These are phyloP conservation scores for Coniochaeta pulveracea DNA, from an alignment of 2,329 filamentous ascomycete genomes.

Conservation along the genomic window DNA sequence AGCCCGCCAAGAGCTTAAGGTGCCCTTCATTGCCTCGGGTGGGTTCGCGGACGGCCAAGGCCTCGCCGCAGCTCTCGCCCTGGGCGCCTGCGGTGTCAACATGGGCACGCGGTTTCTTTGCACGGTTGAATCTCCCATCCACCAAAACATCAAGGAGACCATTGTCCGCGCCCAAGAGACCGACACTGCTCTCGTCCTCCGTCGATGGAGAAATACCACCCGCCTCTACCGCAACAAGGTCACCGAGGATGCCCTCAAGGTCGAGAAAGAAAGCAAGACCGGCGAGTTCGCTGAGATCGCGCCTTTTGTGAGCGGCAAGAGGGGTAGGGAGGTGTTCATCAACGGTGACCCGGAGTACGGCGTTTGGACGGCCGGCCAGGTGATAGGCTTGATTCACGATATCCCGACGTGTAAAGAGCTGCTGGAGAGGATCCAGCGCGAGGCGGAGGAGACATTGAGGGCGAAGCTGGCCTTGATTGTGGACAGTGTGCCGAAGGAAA, in stretches of 20 bases:
- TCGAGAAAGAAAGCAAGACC: constrained; percentile 71
- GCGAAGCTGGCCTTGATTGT: constrained; percentile 45
- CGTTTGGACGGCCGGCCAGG: constrained; percentile 94
- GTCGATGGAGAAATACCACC: constrained; percentile 88
- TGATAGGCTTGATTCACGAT: constrained; percentile 80
- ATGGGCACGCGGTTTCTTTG: constrained; percentile 99
- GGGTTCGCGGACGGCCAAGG: constrained; percentile 94
- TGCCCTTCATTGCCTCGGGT: constrained; percentile 92
- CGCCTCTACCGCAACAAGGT: constrained; percentile 88
- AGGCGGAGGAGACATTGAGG: constrained; percentile 56
- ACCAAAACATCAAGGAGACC: constrained; percentile 83
- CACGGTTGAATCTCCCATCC: constrained; percentile 85
- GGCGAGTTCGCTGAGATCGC: constrained; percentile 87
- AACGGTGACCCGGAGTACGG: constrained; percentile 87
- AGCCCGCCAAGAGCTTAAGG: constrained; percentile 69
- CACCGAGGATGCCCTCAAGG: constrained; percentile 63
- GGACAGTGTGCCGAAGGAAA: constrained; percentile 22
- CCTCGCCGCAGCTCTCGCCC: constrained; percentile 75
- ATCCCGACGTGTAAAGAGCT: constrained; percentile 65
- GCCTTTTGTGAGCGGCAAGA: constrained; percentile 77
- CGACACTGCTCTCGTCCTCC: constrained; percentile 78
- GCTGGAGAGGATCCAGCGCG: constrained; percentile 62
- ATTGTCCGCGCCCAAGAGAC: constrained; percentile 85
- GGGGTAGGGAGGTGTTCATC: constrained; percentile 81
- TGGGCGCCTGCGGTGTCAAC: constrained; percentile 91